These are phyloP conservation scores for Fusarium anthophilum DNA, from an alignment of 2,329 filamentous ascomycete genomes.

Conservation along the genomic window DNA sequence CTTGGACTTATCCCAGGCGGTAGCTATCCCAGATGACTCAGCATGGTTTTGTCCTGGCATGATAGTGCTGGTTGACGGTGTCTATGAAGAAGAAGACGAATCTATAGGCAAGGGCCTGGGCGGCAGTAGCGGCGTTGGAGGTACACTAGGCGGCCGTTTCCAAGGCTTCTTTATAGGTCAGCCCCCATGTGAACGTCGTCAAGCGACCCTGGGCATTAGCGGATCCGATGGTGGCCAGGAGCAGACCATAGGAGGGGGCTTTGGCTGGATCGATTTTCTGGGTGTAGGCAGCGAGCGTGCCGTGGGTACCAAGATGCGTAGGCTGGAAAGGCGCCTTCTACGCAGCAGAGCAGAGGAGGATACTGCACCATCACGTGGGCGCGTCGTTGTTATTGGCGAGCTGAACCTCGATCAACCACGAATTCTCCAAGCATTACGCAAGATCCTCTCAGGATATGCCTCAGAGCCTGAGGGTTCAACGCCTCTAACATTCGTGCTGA, in stretches of 20 bases:
- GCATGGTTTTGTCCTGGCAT: conserved; percentile 96
- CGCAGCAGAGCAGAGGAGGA: conserved; percentile 49
- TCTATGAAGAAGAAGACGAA: conserved; percentile 94
- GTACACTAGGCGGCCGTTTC: conserved; percentile 91
- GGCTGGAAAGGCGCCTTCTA: conserved; percentile 76
- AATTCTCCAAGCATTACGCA: conserved; percentile 82
- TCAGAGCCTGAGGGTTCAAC: conserved; percentile 68
- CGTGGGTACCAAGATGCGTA: conserved; percentile 82
- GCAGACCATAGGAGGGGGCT: conserved; percentile 78
- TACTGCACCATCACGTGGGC: conserved; percentile 53
- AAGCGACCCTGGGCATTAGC: conserved; percentile 78
- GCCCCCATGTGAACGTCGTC: conserved; percentile 87
- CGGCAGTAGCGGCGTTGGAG: conserved; percentile 83
- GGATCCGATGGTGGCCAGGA: conserved; percentile 66
- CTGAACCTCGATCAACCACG: conserved; percentile 85
- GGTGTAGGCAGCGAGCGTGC: conserved; percentile 91
- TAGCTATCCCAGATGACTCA: conserved; percentile 83
- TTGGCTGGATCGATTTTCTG: conserved; percentile 97
- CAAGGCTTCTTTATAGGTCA: conserved; percentile 91
- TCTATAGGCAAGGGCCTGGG: conserved; percentile 75
- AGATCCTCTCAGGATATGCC: conserved; percentile 79
- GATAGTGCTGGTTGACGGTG: conserved; percentile 92
- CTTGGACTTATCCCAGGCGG: conserved; percentile 82
- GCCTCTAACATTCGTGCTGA: conserved; percentile 82
- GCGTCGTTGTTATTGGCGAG: conserved; percentile 83